Base-by-base conservation (phyloP, 1,139 yeast genomes). In the Yamadazyma friedrichii region DNA sequence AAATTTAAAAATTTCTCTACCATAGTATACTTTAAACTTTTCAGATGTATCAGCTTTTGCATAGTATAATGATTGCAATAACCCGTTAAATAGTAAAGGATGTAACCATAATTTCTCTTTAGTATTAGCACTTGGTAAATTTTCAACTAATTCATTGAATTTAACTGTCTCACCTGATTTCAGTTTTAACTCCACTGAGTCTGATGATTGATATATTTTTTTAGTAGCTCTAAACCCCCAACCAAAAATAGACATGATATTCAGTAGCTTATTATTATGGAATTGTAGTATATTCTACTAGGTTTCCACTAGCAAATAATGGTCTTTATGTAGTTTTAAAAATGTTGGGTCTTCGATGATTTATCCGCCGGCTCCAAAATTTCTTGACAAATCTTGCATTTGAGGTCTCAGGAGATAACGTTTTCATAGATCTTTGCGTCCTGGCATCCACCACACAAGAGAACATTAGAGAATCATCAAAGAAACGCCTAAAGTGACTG, bases 11-110 rank as follows among this genome's bases (percentile, higher is more conserved):
- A 85, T 56, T 48, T 89, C 83, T 54, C 97, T 76, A 2, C 95
- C 96, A 52, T 87, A 89, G 61, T 78, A 77, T 3, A 87, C 81
- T 39, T 69, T 69, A 54, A 80, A 81, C 48, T 59, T 59, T 35
- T 73, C 66, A 6, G 79, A 71, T 44, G 73, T 74, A 48, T 81
- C 77, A 9, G 80, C 78, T 32, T 73, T 66, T 4, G 83, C 74
- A 39, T 85, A 73, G 52, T 84, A 81, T 50, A 86, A 48, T 1
- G 95, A 86, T 63, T 89, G 97, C 33, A 88, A 64, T 22, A 81
- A 69, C 32, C 96, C 96, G 49, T 80, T 84, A 59, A 82, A 83
- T 30, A 84, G 62, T 4, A 71, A 61, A 6, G 94, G 93, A 46
- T 78, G 74, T 53, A 85, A 67, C 65, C 75, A 71, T 55, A 82